These are phyloP conservation scores for Ogataea henricii DNA, from an alignment of 805 yeast genomes.

Conservation along the genomic window DNA sequence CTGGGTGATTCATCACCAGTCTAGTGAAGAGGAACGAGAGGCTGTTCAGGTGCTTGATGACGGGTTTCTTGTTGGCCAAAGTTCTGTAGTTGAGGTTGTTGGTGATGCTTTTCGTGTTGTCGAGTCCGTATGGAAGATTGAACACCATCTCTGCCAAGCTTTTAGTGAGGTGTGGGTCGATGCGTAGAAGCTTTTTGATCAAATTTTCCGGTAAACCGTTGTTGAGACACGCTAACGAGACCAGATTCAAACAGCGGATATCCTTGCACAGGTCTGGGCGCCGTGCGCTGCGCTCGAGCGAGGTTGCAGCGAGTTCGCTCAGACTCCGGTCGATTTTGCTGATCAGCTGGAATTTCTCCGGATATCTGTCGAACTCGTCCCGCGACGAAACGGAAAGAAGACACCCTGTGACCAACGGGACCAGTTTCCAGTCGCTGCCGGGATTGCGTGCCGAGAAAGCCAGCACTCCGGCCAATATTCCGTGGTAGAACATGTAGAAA, in stretches of 20 bases:
- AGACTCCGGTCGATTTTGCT: constrained; percentile 22
- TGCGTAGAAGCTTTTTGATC: constrained; percentile 10
- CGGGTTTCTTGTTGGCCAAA: constrained; percentile 35
- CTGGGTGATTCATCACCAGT: constrained; percentile 19
- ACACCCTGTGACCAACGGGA: constrained; percentile 51
- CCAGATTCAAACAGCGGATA: constrained; percentile 15
- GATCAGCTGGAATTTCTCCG: constrained; percentile 28
- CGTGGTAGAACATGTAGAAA: constrained; percentile 44
- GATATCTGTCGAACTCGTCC: constrained; percentile 27
- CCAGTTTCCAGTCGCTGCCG: constrained; percentile 43
- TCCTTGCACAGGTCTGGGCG: constrained; percentile 14
- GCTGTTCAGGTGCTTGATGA: constrained; percentile 49
- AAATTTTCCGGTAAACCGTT: constrained; percentile 13
- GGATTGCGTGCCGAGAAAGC: constrained; percentile 31
- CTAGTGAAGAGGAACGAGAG: constrained; percentile 43
- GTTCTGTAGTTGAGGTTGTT: neutral
- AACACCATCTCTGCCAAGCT: constrained; percentile 20
- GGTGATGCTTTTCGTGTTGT: constrained; percentile 18
- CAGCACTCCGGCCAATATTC: constrained; percentile 38
- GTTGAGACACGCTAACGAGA: constrained; percentile 21
- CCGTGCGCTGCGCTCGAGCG: constrained; percentile 11
- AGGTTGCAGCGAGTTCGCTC: constrained; percentile 13
- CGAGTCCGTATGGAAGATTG: constrained; percentile 27
- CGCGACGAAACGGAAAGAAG: constrained; percentile 37
- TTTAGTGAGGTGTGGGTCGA: constrained; percentile 20